Conservation (phyloP, 176 grass and related monocot genomes). For the Ampelocalamus luodianensis region DNA sequence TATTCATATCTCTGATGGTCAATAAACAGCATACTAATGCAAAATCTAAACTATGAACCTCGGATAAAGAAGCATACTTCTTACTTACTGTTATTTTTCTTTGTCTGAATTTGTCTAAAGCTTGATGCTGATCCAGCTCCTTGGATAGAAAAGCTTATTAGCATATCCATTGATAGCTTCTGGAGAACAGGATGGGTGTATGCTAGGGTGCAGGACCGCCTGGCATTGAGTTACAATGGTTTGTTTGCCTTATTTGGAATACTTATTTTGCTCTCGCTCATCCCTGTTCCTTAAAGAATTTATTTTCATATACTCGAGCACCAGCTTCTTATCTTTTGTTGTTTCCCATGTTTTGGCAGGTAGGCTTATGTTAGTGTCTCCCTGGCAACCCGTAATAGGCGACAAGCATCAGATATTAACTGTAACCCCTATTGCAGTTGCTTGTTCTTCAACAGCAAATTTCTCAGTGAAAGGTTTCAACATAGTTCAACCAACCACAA, state of each 20-base stretch:
- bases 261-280: background rate
- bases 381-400: slow-evolving; percentile 54
- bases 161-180: slow-evolving; percentile 48
- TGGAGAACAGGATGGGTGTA: slow-evolving; percentile 82
- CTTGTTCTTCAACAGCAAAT: slow-evolving; percentile 54
- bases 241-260: slow-evolving; percentile 37
- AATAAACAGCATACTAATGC: slow-evolving; percentile 19
- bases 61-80: slow-evolving; percentile 13
- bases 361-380: slow-evolving; percentile 61
- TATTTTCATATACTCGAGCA: background rate
- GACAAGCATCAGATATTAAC: slow-evolving; percentile 54
- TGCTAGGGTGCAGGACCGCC: slow-evolving; percentile 60
- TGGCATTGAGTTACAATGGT: slow-evolving; percentile 78
- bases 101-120: slow-evolving; percentile 48
- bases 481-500: slow-evolving; percentile 67
- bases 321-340: slow-evolving; percentile 20
- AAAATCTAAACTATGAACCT: slow-evolving; percentile 21
- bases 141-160: slow-evolving; percentile 71
- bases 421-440: slow-evolving; percentile 72
- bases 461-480: slow-evolving; percentile 84
- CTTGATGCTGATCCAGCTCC: slow-evolving; percentile 57
- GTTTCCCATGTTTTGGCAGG: slow-evolving; percentile 55
- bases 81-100: slow-evolving; percentile 33
- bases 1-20: slow-evolving; percentile 11
- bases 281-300: background rate